A percentile compares a stretch with the other conserved stretches of the same genome.
These are phyloP conservation scores for Gigaspora rosea DNA, from an alignment of 192 early-diverging fungal species.

Conservation along the genomic window DNA sequence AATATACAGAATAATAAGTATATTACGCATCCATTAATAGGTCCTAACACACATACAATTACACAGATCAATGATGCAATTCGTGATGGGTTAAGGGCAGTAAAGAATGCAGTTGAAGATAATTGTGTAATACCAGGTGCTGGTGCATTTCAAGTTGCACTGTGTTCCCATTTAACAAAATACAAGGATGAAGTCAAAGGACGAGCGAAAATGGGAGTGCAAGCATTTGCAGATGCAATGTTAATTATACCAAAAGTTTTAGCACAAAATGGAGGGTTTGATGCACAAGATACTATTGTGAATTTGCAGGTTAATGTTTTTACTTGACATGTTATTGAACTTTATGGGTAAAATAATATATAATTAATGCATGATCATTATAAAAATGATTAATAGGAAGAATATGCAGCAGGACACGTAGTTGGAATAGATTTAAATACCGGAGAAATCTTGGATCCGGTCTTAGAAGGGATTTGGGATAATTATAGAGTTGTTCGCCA, in stretches of 20 bases:
- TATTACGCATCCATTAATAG: constrained; percentile 34
- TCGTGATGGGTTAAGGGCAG: constrained; percentile 95
- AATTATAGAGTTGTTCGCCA: constrained; percentile 97
- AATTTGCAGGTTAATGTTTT: constrained; percentile 61
- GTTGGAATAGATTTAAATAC: constrained; percentile 94
- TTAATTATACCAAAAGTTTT: constrained; percentile 97
- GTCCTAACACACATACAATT: constrained; percentile 91
- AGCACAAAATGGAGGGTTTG: constrained; percentile 93
- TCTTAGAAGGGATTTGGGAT: constrained; percentile 94
- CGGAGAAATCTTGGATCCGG: constrained; percentile 91
- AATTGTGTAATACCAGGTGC: constrained; percentile 86
- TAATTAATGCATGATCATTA: neutral
- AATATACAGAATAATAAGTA: neutral
- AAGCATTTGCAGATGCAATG: constrained; percentile 95
- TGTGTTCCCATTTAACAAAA: constrained; percentile 79
- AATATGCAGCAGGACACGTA: constrained; percentile 85
- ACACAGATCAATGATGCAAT: constrained; percentile 96
- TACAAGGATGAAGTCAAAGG: constrained; percentile 90
- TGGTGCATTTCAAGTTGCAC: constrained; percentile 94
- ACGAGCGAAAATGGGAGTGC: constrained; percentile 92
- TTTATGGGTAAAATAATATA: neutral
- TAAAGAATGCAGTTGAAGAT: constrained; percentile 99
- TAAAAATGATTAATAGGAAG: constrained; percentile 60
- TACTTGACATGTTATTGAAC: neutral
- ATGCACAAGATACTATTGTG: constrained; percentile 95